phyloP scores from a whole-genome alignment of 2,329 filamentous ascomycete species.

The Elsinoe perseae region DNA sequence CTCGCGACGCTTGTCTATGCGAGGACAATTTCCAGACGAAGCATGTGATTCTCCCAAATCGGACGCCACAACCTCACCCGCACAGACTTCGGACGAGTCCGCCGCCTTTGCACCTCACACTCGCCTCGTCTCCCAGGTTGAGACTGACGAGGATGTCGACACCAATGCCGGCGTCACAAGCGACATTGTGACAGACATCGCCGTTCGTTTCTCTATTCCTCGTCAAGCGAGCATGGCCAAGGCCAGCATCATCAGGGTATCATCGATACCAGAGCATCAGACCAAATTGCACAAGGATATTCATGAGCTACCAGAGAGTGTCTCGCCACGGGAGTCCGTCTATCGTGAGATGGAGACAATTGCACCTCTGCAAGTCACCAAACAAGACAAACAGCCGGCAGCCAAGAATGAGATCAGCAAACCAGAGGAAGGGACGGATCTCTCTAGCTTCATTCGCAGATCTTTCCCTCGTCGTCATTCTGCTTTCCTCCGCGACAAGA shows the following conservation, averaged over 20 bases:
- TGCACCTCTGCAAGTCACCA: slow-evolving; percentile 29
- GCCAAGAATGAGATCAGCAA: background rate
- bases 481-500: slow-evolving; percentile 14
- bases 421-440: slow-evolving; percentile 14
- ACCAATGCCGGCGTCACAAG: slow-evolving; percentile 27
- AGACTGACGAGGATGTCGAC: slow-evolving; percentile 20
- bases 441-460: slow-evolving; percentile 20
- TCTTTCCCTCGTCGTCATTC: slow-evolving; percentile 20
- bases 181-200: slow-evolving; percentile 31
- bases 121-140: background rate
- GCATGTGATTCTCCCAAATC: slow-evolving; percentile 2
- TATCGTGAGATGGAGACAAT: slow-evolving; percentile 24
- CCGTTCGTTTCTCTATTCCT: slow-evolving; percentile 32
- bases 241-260: slow-evolving; percentile 17
- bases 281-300: slow-evolving; percentile 12
- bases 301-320: slow-evolving; percentile 15
- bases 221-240: slow-evolving; percentile 26
- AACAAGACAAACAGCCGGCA: slow-evolving; percentile 20
- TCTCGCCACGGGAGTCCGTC: slow-evolving; percentile 16
- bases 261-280: slow-evolving; percentile 27
- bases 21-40: slow-evolving; percentile 2
- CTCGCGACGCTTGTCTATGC: background rate
- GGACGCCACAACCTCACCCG: background rate
- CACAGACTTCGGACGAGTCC: slow-evolving; percentile 4
- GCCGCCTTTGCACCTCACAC: background rate